phyloP scores from a whole-genome alignment of 371 early-diverging fungal genomes.

The Ordospora pajunii region DNA sequence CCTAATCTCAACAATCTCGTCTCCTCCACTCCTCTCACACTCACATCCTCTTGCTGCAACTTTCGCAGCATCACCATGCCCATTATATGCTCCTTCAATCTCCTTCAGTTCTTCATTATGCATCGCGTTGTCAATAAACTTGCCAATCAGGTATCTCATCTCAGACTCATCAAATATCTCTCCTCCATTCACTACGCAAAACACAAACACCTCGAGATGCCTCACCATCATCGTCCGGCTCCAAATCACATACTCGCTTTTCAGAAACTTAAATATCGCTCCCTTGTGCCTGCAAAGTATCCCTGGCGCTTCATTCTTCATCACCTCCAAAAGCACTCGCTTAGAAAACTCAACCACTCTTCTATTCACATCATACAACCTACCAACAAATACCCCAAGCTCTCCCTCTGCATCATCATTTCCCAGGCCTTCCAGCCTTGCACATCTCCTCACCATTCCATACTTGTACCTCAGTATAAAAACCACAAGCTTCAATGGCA shows the following conservation, averaged over 20 bases:
- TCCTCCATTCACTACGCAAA: neutral
- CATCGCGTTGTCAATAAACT: neutral
- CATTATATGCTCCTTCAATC: neutral
- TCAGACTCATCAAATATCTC: neutral
- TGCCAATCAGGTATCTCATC: neutral
- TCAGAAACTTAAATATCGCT: neutral
- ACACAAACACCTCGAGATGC: neutral
- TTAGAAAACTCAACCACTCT: neutral
- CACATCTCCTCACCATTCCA: neutral
- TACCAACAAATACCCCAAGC: neutral
- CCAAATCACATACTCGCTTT: neutral
- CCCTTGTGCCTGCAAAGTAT: neutral
- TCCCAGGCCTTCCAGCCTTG: neutral
- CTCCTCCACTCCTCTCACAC: neutral
- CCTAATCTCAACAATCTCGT: neutral
- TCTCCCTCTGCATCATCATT: neutral
- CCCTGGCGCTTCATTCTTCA: neutral
- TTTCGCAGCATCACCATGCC: neutral
- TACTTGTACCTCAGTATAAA: slow-evolving; percentile 7
- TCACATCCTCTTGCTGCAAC: neutral
- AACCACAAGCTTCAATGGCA: neutral
- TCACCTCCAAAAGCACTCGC: neutral
- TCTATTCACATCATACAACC: neutral
- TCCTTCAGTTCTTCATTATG: neutral
- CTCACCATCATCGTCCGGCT: neutral